phyloP scores from a whole-genome alignment of 176 grass and related monocot genomes.

The Saccharum officinarum region DNA sequence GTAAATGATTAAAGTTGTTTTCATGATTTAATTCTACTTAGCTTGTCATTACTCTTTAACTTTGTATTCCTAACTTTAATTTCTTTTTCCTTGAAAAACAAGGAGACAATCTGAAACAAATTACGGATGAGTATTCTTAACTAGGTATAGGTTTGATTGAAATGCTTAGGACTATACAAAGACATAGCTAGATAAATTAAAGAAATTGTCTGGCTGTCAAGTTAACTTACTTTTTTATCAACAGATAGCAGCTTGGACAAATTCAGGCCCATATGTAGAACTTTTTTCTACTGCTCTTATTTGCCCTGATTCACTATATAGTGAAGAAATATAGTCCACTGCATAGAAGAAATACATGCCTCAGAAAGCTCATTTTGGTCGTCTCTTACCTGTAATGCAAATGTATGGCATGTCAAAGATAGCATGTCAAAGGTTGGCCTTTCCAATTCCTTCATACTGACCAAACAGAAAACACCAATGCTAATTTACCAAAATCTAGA shows the following conservation, averaged over 20 bases:
- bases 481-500: no score
- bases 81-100: no score
- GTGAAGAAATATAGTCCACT: slow-evolving; percentile 51
- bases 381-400: slow-evolving; percentile 35
- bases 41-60: no score
- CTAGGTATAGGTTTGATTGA: no score
- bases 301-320: slow-evolving; percentile 67
- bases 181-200: neutral
- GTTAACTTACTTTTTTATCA: slow-evolving; percentile 14
- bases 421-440: neutral
- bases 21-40: no score
- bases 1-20: no score
- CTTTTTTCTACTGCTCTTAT: slow-evolving; percentile 67
- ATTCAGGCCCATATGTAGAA: slow-evolving; percentile 81
- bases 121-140: no score
- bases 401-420: slow-evolving; percentile 15
- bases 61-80: no score
- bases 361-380: slow-evolving; percentile 47
- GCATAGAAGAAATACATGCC: slow-evolving; percentile 75
- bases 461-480: no score
- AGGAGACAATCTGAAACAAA: no score
- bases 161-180: neutral
- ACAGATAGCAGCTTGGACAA: slow-evolving; percentile 82
- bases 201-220: neutral
- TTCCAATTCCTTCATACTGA: no score